Evolutionary conservation across 106 monocot genomes (phyloP).

Genomic region (Phalaenopsis aphrodite): DNA sequence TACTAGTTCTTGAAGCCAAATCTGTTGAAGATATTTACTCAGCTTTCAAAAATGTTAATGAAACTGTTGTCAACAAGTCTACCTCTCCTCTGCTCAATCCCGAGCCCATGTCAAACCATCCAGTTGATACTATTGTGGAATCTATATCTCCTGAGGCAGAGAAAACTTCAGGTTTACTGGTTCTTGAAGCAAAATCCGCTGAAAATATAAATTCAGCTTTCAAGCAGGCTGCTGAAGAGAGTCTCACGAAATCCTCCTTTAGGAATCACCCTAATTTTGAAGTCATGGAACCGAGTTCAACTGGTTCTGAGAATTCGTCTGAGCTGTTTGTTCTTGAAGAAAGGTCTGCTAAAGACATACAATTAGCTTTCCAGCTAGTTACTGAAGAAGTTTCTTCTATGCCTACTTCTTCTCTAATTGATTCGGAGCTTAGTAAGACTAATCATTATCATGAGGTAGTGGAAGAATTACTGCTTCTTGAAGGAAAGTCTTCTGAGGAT

Average conservation of each 20-base stretch:
- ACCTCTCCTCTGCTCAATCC: slow-evolving; percentile 1
- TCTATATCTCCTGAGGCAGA: neutral
- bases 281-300: neutral
- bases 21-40: slow-evolving; percentile 17
- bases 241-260: too few species aligned
- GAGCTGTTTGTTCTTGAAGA: slow-evolving; percentile 24
- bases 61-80: neutral
- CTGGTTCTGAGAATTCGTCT: slow-evolving; percentile 2
- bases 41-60: slow-evolving; percentile 10
- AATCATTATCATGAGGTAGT: neutral
- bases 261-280: neutral
- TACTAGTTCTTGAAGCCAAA: slow-evolving; percentile 19
- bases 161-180: neutral
- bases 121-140: neutral
- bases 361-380: slow-evolving; percentile 20
- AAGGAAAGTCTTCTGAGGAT: slow-evolving; percentile 24
- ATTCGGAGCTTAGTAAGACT: neutral
- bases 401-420: neutral
- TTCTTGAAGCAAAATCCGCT: neutral
- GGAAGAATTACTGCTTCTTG: neutral
- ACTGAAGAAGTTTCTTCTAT: neutral
- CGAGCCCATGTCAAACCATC: neutral
- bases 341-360: slow-evolving; percentile 33
- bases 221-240: neutral
- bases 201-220: neutral